These are phyloP conservation scores for Aspergillus udagawae DNA, from an alignment of 2,329 filamentous ascomycete species.

Conservation along the genomic window DNA sequence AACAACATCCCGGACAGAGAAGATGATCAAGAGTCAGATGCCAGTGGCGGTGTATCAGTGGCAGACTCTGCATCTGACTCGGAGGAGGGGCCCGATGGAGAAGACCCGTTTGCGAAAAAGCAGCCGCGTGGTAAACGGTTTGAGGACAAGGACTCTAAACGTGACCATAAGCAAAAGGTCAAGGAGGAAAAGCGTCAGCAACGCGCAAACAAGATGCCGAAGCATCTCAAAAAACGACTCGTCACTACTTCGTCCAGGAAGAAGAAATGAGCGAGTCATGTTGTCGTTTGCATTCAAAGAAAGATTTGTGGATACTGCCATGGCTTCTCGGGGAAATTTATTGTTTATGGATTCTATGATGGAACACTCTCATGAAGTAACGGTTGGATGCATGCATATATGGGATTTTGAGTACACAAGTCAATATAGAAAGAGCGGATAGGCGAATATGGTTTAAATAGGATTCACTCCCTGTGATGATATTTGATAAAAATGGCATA, in stretches of 20 bases:
- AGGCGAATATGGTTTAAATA: background rate
- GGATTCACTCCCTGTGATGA: background rate
- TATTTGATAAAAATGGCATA: background rate
- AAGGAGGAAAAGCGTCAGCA: slow-evolving; percentile 96
- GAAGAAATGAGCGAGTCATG: slow-evolving; percentile 29
- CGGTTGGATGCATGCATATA: slow-evolving; percentile 2
- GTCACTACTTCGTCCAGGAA: slow-evolving; percentile 29
- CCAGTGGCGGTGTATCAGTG: slow-evolving; percentile 32
- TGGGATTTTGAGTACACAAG: slow-evolving; percentile 17
- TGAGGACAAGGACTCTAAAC: slow-evolving; percentile 87
- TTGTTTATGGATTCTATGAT: background rate
- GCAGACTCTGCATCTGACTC: slow-evolving; percentile 38
- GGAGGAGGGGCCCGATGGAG: slow-evolving; percentile 44
- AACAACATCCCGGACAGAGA: slow-evolving; percentile 31
- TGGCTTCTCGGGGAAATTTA: slow-evolving; percentile 1
- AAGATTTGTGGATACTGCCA: background rate
- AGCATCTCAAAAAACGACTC: slow-evolving; percentile 77
- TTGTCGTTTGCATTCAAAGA: background rate
- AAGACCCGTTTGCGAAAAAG: slow-evolving; percentile 58
- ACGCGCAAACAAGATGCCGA: slow-evolving; percentile 92
- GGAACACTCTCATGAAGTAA: background rate
- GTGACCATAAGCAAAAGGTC: slow-evolving; percentile 80
- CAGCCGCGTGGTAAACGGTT: slow-evolving; percentile 76
- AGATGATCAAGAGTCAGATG: slow-evolving; percentile 32
- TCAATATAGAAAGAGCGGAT: slow-evolving; percentile 17